Conservation (phyloP, 345 rosid genomes). For the Hibiscus mutabilis region DNA sequence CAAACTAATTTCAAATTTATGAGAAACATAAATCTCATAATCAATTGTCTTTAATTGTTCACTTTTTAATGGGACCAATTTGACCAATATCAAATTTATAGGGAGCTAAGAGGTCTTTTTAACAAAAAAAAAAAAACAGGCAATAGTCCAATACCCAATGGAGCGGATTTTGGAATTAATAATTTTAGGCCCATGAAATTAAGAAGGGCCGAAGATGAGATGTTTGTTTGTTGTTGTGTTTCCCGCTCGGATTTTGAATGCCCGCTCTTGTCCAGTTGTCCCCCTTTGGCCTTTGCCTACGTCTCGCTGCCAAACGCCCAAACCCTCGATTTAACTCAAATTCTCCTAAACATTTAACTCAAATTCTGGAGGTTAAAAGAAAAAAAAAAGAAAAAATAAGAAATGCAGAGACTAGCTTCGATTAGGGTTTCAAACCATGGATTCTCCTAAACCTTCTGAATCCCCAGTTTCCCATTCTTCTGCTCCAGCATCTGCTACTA, state of each 20-base stretch:
- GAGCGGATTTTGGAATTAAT: too few species aligned
- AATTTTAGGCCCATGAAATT: too few species aligned
- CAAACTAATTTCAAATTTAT: too few species aligned
- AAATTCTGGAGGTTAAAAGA: not conserved
- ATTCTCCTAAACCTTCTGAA: slow-evolving; percentile 10
- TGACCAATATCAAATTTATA: too few species aligned
- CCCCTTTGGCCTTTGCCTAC: not conserved
- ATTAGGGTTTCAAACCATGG: slow-evolving; percentile 11
- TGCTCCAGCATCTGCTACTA: not conserved
- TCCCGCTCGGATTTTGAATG: slow-evolving; percentile 20
- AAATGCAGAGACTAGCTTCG: slow-evolving; percentile 7
- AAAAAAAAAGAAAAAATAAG: not conserved
- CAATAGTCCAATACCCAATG: too few species aligned
- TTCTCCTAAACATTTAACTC: not conserved
- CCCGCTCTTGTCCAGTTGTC: slow-evolving; percentile 8
- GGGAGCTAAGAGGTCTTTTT: too few species aligned
- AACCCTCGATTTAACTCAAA: not conserved
- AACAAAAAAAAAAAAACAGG: too few species aligned
- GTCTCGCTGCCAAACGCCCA: not conserved
- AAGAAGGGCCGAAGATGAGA: not conserved
- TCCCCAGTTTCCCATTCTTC: not conserved
- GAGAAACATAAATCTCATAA: too few species aligned
- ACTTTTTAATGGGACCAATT: too few species aligned
- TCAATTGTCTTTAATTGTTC: too few species aligned
- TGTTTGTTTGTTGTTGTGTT: not conserved